Conservation (phyloP, 2,329 filamentous ascomycete species). For the Colletotrichum horii region DNA sequence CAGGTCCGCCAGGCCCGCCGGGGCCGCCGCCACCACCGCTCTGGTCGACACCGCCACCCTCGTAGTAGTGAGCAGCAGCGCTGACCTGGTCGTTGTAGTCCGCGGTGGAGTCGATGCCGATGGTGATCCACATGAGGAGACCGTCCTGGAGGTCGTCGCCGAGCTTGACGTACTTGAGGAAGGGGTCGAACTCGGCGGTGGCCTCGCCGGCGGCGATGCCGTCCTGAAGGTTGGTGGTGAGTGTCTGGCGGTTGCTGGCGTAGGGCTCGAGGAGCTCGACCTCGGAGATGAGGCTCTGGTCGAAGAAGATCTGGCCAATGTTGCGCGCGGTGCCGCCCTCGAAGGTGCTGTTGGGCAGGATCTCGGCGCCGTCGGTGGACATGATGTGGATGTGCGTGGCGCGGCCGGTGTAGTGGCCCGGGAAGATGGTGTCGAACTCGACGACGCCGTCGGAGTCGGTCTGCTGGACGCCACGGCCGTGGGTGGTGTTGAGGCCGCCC, state of each 20-base stretch:
- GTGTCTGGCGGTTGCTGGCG: slow-evolving; percentile 45
- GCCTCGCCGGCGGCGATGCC: slow-evolving; percentile 41
- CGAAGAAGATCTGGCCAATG: slow-evolving; percentile 21
- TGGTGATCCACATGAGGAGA: slow-evolving; percentile 59
- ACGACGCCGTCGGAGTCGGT: slow-evolving; percentile 26
- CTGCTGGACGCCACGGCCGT: slow-evolving; percentile 22
- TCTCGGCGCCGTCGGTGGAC: slow-evolving; percentile 41
- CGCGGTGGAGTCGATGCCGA: slow-evolving; percentile 49
- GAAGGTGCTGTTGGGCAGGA: slow-evolving; percentile 38
- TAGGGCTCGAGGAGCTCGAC: slow-evolving; percentile 58
- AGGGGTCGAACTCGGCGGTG: slow-evolving; percentile 51
- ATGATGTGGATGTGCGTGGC: slow-evolving; percentile 53
- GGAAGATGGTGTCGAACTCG: slow-evolving; percentile 48
- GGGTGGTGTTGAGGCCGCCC: slow-evolving; percentile 18
- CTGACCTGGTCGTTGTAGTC: slow-evolving; percentile 13
- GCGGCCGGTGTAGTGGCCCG: slow-evolving; percentile 49
- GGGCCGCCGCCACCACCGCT: slow-evolving; percentile 1
- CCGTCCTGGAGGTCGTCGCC: slow-evolving; percentile 58
- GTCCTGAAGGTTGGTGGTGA: slow-evolving; percentile 60
- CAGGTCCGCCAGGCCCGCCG: background rate
- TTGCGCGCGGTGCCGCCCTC: slow-evolving; percentile 36
- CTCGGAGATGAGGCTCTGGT: slow-evolving; percentile 11
- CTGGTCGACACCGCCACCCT: slow-evolving; percentile 15
- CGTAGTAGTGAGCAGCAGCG: slow-evolving; percentile 14
- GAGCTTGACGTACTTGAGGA: slow-evolving; percentile 63